These are phyloP conservation scores for Hyaloscypha hepaticicola DNA, from an alignment of 495 filamentous ascomycete genomes.

Conservation along the genomic window DNA sequence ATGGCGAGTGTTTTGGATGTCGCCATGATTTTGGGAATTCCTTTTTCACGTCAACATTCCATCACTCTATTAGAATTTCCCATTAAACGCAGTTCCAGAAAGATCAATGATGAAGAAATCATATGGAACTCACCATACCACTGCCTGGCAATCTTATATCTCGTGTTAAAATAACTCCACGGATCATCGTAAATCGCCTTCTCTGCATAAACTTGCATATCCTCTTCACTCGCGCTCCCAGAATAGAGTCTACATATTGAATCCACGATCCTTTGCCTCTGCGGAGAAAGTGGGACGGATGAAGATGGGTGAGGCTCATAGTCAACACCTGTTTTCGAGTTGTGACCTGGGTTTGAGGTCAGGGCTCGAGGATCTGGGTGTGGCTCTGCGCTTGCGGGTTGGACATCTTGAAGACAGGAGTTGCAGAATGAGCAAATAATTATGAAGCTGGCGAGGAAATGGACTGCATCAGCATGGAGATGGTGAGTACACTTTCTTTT, in stretches of 20 bases:
- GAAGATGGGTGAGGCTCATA: slow-evolving; percentile 44
- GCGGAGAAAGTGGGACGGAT: slow-evolving; percentile 36
- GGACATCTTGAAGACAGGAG: neutral
- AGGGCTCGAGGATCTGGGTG: slow-evolving; percentile 12
- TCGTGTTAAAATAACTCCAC: slow-evolving; percentile 49
- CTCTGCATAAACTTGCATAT: slow-evolving; percentile 49
- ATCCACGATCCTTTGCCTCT: slow-evolving; percentile 40
- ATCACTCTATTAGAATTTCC: neutral
- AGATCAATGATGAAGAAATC: no score
- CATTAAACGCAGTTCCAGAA: no score
- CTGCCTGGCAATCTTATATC: slow-evolving; percentile 51
- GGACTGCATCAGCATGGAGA: no score
- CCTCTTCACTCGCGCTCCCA: slow-evolving; percentile 46
- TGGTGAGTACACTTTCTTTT: no score
- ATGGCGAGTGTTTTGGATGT: slow-evolving; percentile 41
- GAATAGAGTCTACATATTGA: slow-evolving; percentile 44
- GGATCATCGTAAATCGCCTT: slow-evolving; percentile 50
- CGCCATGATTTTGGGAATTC: slow-evolving; percentile 44
- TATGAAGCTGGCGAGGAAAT: no score
- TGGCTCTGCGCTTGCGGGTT: neutral
- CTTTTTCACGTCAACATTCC: neutral
- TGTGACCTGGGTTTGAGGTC: neutral
- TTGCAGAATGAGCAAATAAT: no score
- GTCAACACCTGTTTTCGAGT: slow-evolving; percentile 33
- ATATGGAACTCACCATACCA: slow-evolving; percentile 45